Percentiles rank a stretch among this genome's conserved stretches.
These are phyloP conservation scores for Saturnispora sanitii DNA, from an alignment of 805 yeast species.

Conservation along the genomic window DNA sequence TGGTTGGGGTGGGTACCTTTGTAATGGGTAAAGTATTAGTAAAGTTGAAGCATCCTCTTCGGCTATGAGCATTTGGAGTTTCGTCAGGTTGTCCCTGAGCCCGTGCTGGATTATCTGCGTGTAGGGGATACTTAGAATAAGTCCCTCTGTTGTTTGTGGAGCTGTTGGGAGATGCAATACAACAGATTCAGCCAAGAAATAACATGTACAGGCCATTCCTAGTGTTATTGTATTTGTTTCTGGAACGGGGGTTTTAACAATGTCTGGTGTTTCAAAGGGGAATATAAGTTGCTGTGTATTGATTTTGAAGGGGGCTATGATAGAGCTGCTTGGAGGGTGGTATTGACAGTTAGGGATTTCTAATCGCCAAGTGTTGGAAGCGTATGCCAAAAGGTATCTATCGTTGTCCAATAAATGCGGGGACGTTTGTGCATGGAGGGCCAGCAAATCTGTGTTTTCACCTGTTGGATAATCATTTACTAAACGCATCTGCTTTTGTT, in stretches of 20 bases:
- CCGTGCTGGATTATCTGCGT: conserved; percentile 15
- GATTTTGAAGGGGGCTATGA: conserved; percentile 7
- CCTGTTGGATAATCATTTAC: conserved; percentile 21
- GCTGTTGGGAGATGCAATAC: conserved; percentile 15
- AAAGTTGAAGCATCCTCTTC: neutral
- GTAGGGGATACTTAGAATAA: conserved; percentile 18
- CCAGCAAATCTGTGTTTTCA: conserved; percentile 23
- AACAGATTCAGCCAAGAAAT: conserved; percentile 18
- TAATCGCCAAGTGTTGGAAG: conserved; percentile 18
- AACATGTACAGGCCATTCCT: conserved; percentile 18
- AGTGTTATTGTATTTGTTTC: conserved; percentile 8
- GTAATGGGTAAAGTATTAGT: conserved; percentile 15
- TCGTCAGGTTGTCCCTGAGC: conserved; percentile 14
- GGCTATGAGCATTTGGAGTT: conserved; percentile 5
- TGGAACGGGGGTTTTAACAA: conserved; percentile 1
- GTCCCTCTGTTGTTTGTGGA: conserved; percentile 4
- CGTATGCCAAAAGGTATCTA: conserved; percentile 14
- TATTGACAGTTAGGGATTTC: conserved; percentile 9
- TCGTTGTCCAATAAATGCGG: conserved; percentile 20
- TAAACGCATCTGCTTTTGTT: conserved; percentile 8
- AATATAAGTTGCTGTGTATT: neutral
- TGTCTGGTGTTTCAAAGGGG: conserved; percentile 6
- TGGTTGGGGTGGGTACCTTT: conserved; percentile 13
- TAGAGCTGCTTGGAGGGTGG: conserved; percentile 5
- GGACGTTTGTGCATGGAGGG: conserved; percentile 17